Conservation (phyloP, 2,329 filamentous ascomycete genomes). For the Elsinoe batatas region DNA sequence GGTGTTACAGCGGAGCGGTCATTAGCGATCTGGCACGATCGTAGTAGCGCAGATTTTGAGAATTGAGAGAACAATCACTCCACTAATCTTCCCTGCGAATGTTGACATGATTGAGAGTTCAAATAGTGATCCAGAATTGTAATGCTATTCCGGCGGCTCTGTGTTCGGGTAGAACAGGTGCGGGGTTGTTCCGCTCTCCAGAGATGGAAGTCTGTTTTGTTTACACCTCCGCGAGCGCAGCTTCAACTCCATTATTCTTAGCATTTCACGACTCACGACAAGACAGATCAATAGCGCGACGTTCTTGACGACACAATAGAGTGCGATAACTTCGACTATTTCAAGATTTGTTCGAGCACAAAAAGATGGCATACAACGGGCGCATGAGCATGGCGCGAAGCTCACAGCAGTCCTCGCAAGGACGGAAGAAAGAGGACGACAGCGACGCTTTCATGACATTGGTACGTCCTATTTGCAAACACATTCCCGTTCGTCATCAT, state of each 20-base stretch:
- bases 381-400: constrained; percentile 42
- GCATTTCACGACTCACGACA: not conserved
- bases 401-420: constrained; percentile 26
- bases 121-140: too few species aligned
- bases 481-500: too few species aligned
- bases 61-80: constrained; percentile 2
- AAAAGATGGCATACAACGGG: constrained; percentile 38
- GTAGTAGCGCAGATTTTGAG: constrained; percentile 3
- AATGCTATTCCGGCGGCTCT: too few species aligned
- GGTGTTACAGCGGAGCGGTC: not conserved
- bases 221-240: not conserved
- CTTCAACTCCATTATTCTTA: not conserved
- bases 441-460: constrained; percentile 43
- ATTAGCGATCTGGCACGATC: constrained; percentile 9
- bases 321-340: too few species aligned
- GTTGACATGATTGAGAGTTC: too few species aligned
- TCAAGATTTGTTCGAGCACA: too few species aligned
- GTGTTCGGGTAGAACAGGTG: not conserved
- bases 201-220: constrained; percentile 12
- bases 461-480: too few species aligned
- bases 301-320: not conserved
- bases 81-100: not conserved
- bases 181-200: not conserved
- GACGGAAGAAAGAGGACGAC: constrained; percentile 33
- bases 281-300: not conserved